Conservation (phyloP, 139 green algal genomes). For the Chlamydomonas sphaeroides region DNA sequence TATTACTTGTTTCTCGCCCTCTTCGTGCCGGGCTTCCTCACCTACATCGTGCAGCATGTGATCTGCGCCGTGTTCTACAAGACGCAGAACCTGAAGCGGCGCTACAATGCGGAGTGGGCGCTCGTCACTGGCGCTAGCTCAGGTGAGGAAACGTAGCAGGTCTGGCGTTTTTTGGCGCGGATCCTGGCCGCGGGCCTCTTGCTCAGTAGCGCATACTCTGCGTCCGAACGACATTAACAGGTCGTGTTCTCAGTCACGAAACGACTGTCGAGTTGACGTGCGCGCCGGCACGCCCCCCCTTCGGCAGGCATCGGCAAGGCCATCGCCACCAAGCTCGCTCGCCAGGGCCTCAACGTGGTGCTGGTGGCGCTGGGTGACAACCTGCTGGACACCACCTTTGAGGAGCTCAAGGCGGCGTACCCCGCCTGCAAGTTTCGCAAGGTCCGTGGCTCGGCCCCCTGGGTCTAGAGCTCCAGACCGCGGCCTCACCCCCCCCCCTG, state of each 20-base stretch:
- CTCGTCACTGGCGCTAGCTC: constrained; percentile 92
- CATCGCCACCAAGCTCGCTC: constrained; percentile 80
- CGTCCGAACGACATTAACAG: too few species aligned
- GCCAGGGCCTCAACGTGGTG: constrained; percentile 91
- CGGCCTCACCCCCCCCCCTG: too few species aligned
- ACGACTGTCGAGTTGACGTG: too few species aligned
- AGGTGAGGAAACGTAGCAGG: too few species aligned
- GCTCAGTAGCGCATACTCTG: too few species aligned
- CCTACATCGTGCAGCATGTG: constrained; percentile 79
- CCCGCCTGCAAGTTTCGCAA: constrained; percentile 82
- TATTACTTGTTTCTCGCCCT: constrained; percentile 44
- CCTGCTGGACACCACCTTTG: constrained; percentile 76
- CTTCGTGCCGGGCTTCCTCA: constrained; percentile 46
- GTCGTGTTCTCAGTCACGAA: too few species aligned
- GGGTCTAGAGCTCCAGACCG: too few species aligned
- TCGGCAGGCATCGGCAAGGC: constrained; percentile 92
- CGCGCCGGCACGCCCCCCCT: neutral
- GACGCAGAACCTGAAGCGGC: constrained; percentile 87
- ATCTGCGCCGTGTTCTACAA: constrained; percentile 73
- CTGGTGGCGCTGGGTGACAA: constrained; percentile 87
- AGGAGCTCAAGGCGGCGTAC: constrained; percentile 75
- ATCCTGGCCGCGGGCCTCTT: too few species aligned
- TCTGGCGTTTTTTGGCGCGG: too few species aligned
- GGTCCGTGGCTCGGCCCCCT: constrained; percentile 37
- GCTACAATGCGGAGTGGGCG: constrained; percentile 91